Conservation (phyloP, 1,284 basidiomycete species). For the Chondrostereum purpureum region DNA sequence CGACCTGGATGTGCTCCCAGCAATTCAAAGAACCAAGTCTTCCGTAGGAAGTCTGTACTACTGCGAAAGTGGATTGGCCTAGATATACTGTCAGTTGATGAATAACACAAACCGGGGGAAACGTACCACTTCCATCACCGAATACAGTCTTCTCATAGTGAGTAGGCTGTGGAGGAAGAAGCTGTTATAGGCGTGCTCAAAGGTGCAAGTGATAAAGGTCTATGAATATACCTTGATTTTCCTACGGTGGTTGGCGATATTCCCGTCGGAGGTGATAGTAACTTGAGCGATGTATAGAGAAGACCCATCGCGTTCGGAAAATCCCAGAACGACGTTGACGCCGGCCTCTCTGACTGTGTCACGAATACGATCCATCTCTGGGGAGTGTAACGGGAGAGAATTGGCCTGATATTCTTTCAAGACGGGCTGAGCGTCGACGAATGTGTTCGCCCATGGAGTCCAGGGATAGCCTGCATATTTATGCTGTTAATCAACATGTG, state of each 20-base stretch:
- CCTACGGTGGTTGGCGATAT: constrained; percentile 24
- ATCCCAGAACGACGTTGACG: constrained; percentile 23
- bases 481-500: neutral
- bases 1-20: constrained; percentile 25
- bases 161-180: constrained; percentile 16
- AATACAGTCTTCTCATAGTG: constrained; percentile 25
- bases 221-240: constrained; percentile 23
- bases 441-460: constrained; percentile 26
- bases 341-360: constrained; percentile 23
- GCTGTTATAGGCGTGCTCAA: constrained; percentile 1
- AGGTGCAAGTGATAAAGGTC: no score
- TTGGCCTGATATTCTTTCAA: constrained; percentile 25
- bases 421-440: constrained; percentile 19
- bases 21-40: constrained; percentile 24
- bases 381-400: constrained; percentile 23
- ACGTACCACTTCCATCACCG: constrained; percentile 24
- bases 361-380: constrained; percentile 26
- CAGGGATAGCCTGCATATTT: constrained; percentile 23
- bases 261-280: constrained; percentile 23
- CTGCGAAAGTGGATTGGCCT: constrained; percentile 23
- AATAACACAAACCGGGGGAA: neutral
- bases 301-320: constrained; percentile 24
- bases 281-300: constrained; percentile 26
- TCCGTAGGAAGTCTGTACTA: constrained; percentile 24
- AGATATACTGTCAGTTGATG: neutral